Evolutionary conservation across 2,329 filamentous ascomycete genomes (phyloP), one percentile per base, ranked within the genome.

Genomic region (Monilinia vaccinii-corymbosi): DNA sequence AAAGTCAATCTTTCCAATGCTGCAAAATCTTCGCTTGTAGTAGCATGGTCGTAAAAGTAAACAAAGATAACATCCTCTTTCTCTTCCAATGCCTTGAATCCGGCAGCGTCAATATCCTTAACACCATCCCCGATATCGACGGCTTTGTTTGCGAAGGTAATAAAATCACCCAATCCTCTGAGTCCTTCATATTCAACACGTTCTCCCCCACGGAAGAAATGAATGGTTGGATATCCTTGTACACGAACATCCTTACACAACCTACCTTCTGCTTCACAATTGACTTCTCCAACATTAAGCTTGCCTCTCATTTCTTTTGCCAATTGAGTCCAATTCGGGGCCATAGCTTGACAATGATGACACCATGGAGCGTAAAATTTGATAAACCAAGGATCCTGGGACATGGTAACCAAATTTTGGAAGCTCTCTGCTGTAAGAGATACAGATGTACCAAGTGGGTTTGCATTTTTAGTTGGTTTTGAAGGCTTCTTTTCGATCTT

Each of bases 361-460:
- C 94, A 99, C 94, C 93, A 97, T 7, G 94, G 95, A 21, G 91
- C 92, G 73, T 97, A 97, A 73, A 99, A 97, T 75, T 99, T 99
- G 79, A 99, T 85, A 71, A 99, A 97, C 94, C 94, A 99, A 7
- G 92, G 87, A 64, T 97, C 91, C 64, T 89, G 84, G 0, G 91
- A 91, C 72, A 86, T 88, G 3, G 91, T 96, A 50, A 99, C 92
- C 42, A 87, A 78, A 61, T 83, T 85, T 72, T 95, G 87, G 77
- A 99, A 99, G 64, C 79, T 89, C 71, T 97, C 91, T 0, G 89
- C 86, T 2, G 85, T 91, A 56, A 99, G 80, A 8, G 85, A 75
- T 38, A 91, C 79, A 8, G 91, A 95, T 18, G 81, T 77, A 8
- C 94, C 94, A 45, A 86, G 79, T 4, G 84, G 81, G 66, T 99